Evolutionary conservation across 805 yeast species (phyloP), one percentile per base, ranked within the genome.

Genomic region (Hanseniaspora valbyensis): DNA sequence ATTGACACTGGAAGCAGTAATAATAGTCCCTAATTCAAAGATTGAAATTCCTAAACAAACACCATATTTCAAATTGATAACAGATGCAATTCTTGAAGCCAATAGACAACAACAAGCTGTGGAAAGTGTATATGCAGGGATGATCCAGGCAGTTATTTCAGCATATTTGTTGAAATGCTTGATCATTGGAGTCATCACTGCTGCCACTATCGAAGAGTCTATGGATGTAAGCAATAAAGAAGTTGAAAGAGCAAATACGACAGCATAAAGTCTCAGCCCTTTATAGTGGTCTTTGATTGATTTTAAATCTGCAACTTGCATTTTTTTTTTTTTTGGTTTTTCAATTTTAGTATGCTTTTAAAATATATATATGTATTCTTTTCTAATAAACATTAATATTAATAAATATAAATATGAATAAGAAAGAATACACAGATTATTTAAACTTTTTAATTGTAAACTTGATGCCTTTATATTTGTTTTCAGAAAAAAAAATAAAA

Each of bases 41-140:
- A 34, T 34, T 7, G n/a, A 34, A 34, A 34, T 34, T 7, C 38
- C 38, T 14, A 34, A 34, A 76, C 54, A 56, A 78, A 57, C 3
- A 77, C 65, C 49, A 69, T 63, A 84, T 68, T 8, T 83, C 84
- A 59, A 74, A 71, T 0, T 76, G 71, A 34, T 77, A 72, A 5
- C 22, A 34, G 38, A 16, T 8, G 81, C 70, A 1, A 78, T 50
- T 42, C 73, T 71, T n/a, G 83, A 83, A 71, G 80, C 79, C 16
- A 75, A 60, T n/a, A 78, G 74, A 2, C 76, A 68, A 29, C 76
- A 62, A 16, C 73, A 66, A 1, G 80, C 77, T 66, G 73, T 69
- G 1, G 82, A 75, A 41, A 79, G 65, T 0, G 88, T 26, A 14
- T 32, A 32, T 7, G 34, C 12, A 13, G 34, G 34, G 16, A 32